Percentiles rank a stretch among this genome's conserved stretches.
phyloP scores from a whole-genome alignment of 2,329 filamentous ascomycete genomes.

The Tolypocladium guangdongense region DNA sequence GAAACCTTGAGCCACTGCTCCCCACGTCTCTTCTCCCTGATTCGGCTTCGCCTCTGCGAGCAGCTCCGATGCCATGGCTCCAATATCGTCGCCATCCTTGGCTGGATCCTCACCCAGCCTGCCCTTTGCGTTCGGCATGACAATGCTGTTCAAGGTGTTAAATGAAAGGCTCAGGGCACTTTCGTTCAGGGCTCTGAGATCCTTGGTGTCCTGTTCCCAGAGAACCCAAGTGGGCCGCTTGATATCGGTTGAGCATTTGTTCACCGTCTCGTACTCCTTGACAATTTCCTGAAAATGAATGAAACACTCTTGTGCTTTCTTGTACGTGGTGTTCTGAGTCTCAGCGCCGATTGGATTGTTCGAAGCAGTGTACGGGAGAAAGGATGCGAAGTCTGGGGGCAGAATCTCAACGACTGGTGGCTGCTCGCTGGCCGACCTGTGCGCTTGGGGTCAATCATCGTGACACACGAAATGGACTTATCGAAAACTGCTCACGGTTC shows the following conservation, averaged over 20 bases:
- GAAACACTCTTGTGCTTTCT: slow-evolving; percentile 2
- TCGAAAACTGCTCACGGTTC: neutral
- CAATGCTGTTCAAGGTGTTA: slow-evolving; percentile 11
- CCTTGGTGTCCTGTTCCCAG: slow-evolving; percentile 22
- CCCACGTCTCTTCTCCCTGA: slow-evolving; percentile 18
- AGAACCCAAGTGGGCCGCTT: slow-evolving; percentile 16
- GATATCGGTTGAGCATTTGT: slow-evolving; percentile 7
- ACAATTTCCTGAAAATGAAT: slow-evolving; percentile 9
- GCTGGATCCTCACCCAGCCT: slow-evolving; percentile 1
- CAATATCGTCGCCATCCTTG: slow-evolving; percentile 13
- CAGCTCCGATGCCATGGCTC: slow-evolving; percentile 22
- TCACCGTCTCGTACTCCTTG: slow-evolving; percentile 13
- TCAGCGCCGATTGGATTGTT: neutral
- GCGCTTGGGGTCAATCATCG: neutral
- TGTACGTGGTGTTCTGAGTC: neutral
- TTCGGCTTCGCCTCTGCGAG: slow-evolving; percentile 14
- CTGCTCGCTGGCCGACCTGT: neutral
- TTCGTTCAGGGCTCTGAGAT: slow-evolving; percentile 17
- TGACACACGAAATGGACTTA: neutral
- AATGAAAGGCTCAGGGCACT: slow-evolving; percentile 12
- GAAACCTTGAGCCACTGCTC: slow-evolving; percentile 15
- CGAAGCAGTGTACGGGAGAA: neutral
- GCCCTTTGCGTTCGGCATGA: slow-evolving; percentile 14
- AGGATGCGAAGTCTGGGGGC: neutral
- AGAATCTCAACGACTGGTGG: neutral